A percentile compares a stretch with the other conserved stretches of the same genome.
Conservation (phyloP, 2,329 filamentous ascomycete species). For the Mycosphaerella sp. region DNA sequence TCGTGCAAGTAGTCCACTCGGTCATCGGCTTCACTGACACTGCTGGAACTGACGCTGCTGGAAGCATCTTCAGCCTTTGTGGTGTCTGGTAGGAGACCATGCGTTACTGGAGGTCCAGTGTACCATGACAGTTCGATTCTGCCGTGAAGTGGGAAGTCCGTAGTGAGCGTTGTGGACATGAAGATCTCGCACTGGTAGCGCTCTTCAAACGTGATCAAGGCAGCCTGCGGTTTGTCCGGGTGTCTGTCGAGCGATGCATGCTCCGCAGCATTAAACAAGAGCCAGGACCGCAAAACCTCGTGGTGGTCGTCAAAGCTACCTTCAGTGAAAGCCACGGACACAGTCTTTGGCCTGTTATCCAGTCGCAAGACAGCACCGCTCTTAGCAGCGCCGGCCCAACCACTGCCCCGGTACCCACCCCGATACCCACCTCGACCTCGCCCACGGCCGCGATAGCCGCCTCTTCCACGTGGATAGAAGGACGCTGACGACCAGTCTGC, state of each 20-base stretch:
- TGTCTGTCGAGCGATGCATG: constrained; percentile 36
- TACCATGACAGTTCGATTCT: constrained; percentile 61
- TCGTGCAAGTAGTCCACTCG: constrained; percentile 11
- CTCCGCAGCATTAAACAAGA: constrained; percentile 40
- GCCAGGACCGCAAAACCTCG: constrained; percentile 63
- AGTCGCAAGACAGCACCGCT: constrained; percentile 55
- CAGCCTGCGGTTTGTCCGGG: constrained; percentile 34
- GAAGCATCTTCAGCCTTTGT: constrained; percentile 5
- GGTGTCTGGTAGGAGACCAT: neutral
- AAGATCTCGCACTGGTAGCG: constrained; percentile 58
- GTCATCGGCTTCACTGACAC: neutral
- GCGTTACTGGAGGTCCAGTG: constrained; percentile 3
- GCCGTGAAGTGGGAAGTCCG: constrained; percentile 54
- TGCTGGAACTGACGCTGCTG: neutral
- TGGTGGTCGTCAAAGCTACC: constrained; percentile 62
- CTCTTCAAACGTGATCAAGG: constrained; percentile 40
- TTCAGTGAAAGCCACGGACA: constrained; percentile 49
- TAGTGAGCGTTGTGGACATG: constrained; percentile 18
- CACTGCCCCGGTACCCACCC: constrained; percentile 36
- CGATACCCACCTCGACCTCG: constrained; percentile 34
- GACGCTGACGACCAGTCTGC: constrained; percentile 19
- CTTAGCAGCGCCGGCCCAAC: constrained; percentile 38
- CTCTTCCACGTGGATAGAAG: constrained; percentile 20
- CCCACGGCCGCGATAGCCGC: constrained; percentile 33
- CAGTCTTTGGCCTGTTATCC: constrained; percentile 66